Base-by-base conservation (phyloP, 1,284 basidiomycete species). In the Flammula alnicola region DNA sequence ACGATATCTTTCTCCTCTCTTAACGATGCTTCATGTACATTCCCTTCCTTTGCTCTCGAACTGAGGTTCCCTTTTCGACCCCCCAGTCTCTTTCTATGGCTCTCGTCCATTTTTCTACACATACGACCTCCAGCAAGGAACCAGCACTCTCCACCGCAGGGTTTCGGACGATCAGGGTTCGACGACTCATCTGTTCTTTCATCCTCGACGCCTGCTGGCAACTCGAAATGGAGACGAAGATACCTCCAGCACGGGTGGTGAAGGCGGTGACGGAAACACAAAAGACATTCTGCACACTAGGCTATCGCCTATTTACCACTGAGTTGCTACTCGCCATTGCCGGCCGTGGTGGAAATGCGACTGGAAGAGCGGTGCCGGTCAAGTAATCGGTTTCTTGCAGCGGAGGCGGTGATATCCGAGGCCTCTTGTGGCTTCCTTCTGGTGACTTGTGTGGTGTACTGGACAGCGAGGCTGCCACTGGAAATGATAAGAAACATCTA, bases 31-130 rank as follows among this genome's bases (percentile, higher is more conserved):
- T 3, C 94, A 98, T 66, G 79, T 95, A 29, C 94, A 96, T 7
- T 86, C 90, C 9, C 81, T 99, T 11, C 95, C 96, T 0, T 69
- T 88, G 19, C 88, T 84, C 14, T 73, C 75, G 17, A 62, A 63
- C 40, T 84, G 84, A 4, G 84, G 81, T 39, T 86, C 88, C 2
- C 73, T 80, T 9, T 99, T 96, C 77, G 95, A 98, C 62, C 97
- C 97, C 0, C 81, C 80, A 5, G 95, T 98, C 51, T 81, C 98
- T 30, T 79, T 98, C 52, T 91, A 93, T 0, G 96, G 95, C 0
- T 81, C 84, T 2, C 82, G 96, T 3, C 97, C 96, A 0, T 98
- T 88, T 75, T 95, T 93, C 73, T 97, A 91, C 70, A 88, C 89
- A 0, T 95, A 94, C 69, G 95, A 99, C 66, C 81, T 99, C 16